Conservation (phyloP, 176 grass and related monocot genomes). For the Otatea glauca region DNA sequence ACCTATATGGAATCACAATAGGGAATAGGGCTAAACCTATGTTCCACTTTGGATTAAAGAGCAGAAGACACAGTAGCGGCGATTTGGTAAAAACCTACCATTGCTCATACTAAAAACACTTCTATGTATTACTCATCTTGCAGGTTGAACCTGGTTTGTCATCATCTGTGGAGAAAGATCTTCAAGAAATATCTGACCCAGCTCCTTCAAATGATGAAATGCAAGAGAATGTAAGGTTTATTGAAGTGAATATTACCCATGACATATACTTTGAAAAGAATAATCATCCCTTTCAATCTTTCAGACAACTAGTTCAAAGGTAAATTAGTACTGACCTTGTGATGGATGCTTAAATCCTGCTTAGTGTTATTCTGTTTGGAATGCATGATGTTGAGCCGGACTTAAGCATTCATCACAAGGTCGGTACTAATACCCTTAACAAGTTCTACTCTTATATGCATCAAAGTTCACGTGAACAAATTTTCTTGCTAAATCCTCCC, state of each 20-base stretch:
- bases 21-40: background rate
- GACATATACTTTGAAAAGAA: slow-evolving; percentile 25
- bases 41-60: background rate
- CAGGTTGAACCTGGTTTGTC: slow-evolving; percentile 38
- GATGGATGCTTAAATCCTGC: background rate
- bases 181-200: slow-evolving; percentile 34
- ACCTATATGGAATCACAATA: background rate
- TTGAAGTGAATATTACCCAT: background rate
- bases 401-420: slow-evolving; percentile 41
- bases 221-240: slow-evolving; percentile 41
- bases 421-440: slow-evolving; percentile 31
- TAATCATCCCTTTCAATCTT: background rate
- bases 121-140: background rate
- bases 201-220: slow-evolving; percentile 35
- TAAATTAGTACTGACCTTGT: background rate
- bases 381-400: slow-evolving; percentile 31
- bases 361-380: background rate
- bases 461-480: background rate
- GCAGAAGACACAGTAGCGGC: background rate
- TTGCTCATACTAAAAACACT: slow-evolving; percentile 17
- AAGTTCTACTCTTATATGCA: background rate
- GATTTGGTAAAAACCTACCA: slow-evolving; percentile 17
- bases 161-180: slow-evolving; percentile 20
- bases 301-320: slow-evolving; percentile 15
- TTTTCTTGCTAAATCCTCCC: slow-evolving; percentile 26